These are phyloP conservation scores for Lichtheimia hyalospora DNA, from an alignment of 371 early-diverging fungal genomes.

Conservation along the genomic window DNA sequence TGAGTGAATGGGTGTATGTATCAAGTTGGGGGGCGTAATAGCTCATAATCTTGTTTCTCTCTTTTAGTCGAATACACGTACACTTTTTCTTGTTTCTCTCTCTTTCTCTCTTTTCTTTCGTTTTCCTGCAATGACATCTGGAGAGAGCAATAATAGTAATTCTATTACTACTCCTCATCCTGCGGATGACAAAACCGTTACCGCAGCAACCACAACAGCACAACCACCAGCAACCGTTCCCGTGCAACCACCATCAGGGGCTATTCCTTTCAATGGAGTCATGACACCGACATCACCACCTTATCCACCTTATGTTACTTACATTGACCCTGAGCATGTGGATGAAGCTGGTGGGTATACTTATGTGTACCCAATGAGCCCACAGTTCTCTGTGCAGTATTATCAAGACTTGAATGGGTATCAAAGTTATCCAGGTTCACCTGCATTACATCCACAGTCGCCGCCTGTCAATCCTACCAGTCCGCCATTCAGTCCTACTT, in stretches of 20 bases:
- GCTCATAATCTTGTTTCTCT: too few relatives aligned
- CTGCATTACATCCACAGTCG: slow-evolving; percentile 45
- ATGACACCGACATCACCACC: slow-evolving; percentile 37
- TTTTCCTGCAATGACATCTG: neutral
- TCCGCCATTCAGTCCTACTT: slow-evolving; percentile 46
- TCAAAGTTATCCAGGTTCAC: slow-evolving; percentile 50
- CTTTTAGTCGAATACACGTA: too few relatives aligned
- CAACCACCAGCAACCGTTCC: neutral
- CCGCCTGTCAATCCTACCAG: slow-evolving; percentile 44
- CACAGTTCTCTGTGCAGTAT: slow-evolving; percentile 47
- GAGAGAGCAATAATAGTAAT: too few relatives aligned
- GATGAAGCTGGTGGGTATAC: slow-evolving; percentile 15
- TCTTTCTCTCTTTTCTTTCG: neutral
- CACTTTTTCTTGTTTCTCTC: neutral
- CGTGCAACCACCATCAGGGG: neutral
- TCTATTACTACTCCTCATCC: too few relatives aligned
- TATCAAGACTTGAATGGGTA: slow-evolving; percentile 42
- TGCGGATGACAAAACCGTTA: neutral
- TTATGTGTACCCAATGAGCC: slow-evolving; percentile 48
- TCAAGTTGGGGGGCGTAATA: too few relatives aligned
- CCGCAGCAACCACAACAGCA: slow-evolving; percentile 2
- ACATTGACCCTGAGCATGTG: slow-evolving; percentile 26
- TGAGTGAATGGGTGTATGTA: too few relatives aligned
- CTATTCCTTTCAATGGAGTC: neutral
- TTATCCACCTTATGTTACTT: slow-evolving; percentile 37